Evolutionary conservation across 768 basidiomycete species (phyloP).

Genomic region (Peribolospora kevripleyi): DNA sequence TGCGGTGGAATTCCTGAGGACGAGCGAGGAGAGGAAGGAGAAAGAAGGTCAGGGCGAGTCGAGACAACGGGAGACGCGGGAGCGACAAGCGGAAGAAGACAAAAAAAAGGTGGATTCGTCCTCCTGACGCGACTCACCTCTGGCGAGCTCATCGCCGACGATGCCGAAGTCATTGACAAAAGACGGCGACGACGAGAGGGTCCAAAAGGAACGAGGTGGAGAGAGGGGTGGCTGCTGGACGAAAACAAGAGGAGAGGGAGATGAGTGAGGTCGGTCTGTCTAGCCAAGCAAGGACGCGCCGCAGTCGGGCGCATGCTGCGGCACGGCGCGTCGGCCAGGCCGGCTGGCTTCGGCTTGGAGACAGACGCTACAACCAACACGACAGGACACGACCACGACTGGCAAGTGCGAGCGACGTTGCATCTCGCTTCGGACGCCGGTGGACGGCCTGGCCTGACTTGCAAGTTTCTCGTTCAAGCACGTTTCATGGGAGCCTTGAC

Average conservation of each 20-base stretch:
- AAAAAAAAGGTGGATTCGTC: not conserved
- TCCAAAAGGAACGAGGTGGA: no score
- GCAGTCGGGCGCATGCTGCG: not conserved
- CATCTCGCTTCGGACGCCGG: no score
- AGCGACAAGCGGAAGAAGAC: not conserved
- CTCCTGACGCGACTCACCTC: not conserved
- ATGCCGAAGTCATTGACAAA: no score
- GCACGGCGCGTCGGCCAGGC: not conserved
- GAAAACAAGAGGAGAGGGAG: not conserved
- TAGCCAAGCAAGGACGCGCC: not conserved
- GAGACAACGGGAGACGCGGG: not conserved
- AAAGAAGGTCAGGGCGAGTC: not conserved
- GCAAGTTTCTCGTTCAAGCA: no score
- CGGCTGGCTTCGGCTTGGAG: no score
- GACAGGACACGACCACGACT: no score
- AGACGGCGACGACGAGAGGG: no score
- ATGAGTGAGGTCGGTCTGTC: not conserved
- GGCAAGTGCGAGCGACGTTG: no score
- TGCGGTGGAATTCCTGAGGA: slow-evolving; percentile 48
- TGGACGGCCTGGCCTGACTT: no score
- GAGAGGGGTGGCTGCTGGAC: not conserved
- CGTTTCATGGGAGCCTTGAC: no score
- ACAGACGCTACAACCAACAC: no score
- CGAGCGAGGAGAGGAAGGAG: not conserved
- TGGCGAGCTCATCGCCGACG: not conserved